phyloP scores from a whole-genome alignment of 2,329 filamentous ascomycete genomes.

The Thielaviopsis ethacetica region DNA sequence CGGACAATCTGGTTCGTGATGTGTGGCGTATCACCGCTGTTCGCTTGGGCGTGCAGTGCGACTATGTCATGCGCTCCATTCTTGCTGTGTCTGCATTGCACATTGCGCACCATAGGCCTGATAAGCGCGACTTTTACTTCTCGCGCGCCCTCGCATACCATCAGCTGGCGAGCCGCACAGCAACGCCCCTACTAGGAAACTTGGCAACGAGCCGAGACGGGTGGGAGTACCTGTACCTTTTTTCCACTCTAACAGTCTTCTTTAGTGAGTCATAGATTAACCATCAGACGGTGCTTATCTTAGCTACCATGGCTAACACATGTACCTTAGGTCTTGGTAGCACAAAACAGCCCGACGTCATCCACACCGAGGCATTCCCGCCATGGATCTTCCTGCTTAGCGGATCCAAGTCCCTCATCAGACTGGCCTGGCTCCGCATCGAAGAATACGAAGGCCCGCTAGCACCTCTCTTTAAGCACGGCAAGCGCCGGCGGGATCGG shows the following conservation, averaged over 20 bases:
- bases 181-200: slow-evolving; percentile 16
- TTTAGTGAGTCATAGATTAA: slow-evolving; percentile 15
- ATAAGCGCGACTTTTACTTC: slow-evolving; percentile 10
- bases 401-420: slow-evolving; percentile 17
- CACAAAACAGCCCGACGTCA: slow-evolving; percentile 18
- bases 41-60: slow-evolving; percentile 27
- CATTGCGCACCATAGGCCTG: slow-evolving; percentile 19
- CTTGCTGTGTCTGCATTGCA: slow-evolving; percentile 34
- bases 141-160: slow-evolving; percentile 16
- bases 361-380: slow-evolving; percentile 18
- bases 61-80: slow-evolving; percentile 31
- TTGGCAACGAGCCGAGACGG: slow-evolving; percentile 14
- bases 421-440: slow-evolving; percentile 7
- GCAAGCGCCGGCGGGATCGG: slow-evolving; percentile 15
- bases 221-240: slow-evolving; percentile 16
- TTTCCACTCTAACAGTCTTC: slow-evolving; percentile 20
- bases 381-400: slow-evolving; percentile 21
- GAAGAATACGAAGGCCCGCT: slow-evolving; percentile 14
- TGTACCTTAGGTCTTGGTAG: slow-evolving; percentile 15
- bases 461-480: slow-evolving; percentile 16
- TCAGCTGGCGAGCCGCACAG: slow-evolving; percentile 17
- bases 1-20: slow-evolving; percentile 20
- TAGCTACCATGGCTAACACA: not conserved
- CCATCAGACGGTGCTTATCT: not conserved
- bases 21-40: slow-evolving; percentile 32